Base-by-base conservation (phyloP, 1,284 basidiomycete genomes). In the Pyrrhoderma lamaoense region DNA sequence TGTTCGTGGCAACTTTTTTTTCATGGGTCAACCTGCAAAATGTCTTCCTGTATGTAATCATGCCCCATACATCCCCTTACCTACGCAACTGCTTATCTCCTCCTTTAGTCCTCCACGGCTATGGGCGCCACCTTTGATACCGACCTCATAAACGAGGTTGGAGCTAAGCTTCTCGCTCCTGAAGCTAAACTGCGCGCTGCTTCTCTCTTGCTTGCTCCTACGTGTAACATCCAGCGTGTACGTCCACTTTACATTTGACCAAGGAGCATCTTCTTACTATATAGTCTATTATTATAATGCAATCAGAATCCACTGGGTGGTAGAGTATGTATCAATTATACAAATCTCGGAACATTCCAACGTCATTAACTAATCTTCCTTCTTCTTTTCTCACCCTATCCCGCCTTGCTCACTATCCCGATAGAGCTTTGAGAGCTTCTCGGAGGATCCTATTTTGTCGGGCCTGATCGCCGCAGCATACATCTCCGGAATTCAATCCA, bases 191-290 rank as follows among this genome's bases (percentile, higher is more conserved):
- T 84, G 40, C 74, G 81, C 49, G 75, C 79, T 27, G 81, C 83
- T 2, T 82, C 84, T 8, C 72, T 86, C 8, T 70, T 85, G 40
- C 76, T 90, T 21, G 88, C 80, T 0, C 88, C 88, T 0, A 90
- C 88, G 0, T 83, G 81, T 61, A 91, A 91, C 63, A 88, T 87
- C 45, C 86, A 89, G 63, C 74, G 88, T 19, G 78, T 79, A 55
- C 22, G 65, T 53, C 13, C 13, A 0, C 14, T 27, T 49, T 44
- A 21, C 36, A 39, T n/a, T n/a, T n/a, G n/a, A 31, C 13, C 31
- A 8, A 37, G 34, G 43, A n/a, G 7, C 51, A 11, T 42, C 21
- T 13, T 46, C 44, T 31, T 44, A 16, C 21, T 49, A 21, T 11
- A 22, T 8, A 9, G 8, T 8, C 16, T 19, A 8, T 25, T 5